Evolutionary conservation across 495 filamentous ascomycete species (phyloP).

Genomic region (Haplographium delicatum): DNA sequence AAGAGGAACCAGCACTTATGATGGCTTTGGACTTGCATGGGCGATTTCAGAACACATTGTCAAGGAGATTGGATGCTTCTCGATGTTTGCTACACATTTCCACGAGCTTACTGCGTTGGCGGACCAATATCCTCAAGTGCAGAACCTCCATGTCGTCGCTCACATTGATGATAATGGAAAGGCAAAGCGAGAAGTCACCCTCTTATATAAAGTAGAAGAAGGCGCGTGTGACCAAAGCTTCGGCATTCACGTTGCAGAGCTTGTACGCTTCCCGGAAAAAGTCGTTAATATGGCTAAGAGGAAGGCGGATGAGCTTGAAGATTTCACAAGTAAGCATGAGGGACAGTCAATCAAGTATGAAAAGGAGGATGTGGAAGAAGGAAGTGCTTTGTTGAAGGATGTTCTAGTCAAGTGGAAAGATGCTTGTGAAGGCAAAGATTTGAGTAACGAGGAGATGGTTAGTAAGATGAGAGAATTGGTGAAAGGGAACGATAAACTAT

Average conservation of each 20-base stretch:
- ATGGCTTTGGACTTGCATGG: conserved; percentile 97
- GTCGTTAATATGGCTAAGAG: conserved; percentile 98
- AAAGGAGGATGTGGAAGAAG: conserved; percentile 85
- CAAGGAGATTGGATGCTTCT: conserved; percentile 86
- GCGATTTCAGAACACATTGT: conserved; percentile 98
- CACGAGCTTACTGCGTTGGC: conserved; percentile 91
- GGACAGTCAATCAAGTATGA: conserved; percentile 46
- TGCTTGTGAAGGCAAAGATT: conserved; percentile 58
- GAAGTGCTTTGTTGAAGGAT: conserved; percentile 80
- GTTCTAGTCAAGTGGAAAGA: conserved; percentile 85
- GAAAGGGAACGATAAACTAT: conserved; percentile 59
- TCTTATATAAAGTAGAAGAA: conserved; percentile 92
- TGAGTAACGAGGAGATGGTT: conserved; percentile 77
- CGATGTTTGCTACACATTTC: conserved; percentile 97
- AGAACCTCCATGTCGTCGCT: conserved; percentile 93
- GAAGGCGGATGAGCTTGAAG: conserved; percentile 96
- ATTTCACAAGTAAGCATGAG: conserved; percentile 77
- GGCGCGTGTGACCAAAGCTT: conserved; percentile 97
- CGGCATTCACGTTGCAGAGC: conserved; percentile 96
- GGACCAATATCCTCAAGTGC: conserved; percentile 77
- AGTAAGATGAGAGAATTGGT: conserved; percentile 75
- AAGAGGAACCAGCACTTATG: conserved; percentile 95
- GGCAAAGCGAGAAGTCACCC: conserved; percentile 79
- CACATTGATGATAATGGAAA: conserved; percentile 60
- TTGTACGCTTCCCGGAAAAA: conserved; percentile 96